phyloP scores from a whole-genome alignment of 2,329 filamentous ascomycete genomes.

The Parastagonospora nodorum region DNA sequence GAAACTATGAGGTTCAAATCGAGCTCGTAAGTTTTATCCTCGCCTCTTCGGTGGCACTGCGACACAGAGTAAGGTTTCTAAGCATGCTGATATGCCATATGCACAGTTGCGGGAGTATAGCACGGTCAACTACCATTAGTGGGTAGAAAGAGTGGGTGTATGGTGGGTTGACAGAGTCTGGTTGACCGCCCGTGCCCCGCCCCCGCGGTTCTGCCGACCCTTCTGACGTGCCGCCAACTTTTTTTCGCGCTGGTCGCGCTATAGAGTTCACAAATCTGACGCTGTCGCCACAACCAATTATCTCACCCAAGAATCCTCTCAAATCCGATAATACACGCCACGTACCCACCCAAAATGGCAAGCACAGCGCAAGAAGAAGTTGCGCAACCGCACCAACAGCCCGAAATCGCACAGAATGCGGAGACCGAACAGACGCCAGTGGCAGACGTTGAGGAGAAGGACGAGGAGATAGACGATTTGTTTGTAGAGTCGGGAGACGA shows the following conservation, averaged over 20 bases:
- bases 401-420: conserved; percentile 2
- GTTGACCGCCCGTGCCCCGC: conserved; percentile 1
- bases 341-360: conserved; percentile 11
- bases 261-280: background rate
- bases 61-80: too few species aligned
- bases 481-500: conserved; percentile 58
- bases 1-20: too few species aligned
- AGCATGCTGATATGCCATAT: too few species aligned
- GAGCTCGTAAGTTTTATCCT: too few species aligned
- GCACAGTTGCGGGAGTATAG: too few species aligned
- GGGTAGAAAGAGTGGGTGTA: background rate
- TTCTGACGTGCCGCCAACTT: background rate
- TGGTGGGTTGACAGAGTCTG: background rate
- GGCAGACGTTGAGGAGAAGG: conserved; percentile 51
- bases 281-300: background rate
- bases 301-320: too few species aligned
- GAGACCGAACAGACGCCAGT: conserved; percentile 7
- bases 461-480: conserved; percentile 68
- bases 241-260: background rate
- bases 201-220: background rate
- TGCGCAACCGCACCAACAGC: conserved; percentile 9
- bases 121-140: too few species aligned
- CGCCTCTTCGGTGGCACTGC: too few species aligned
- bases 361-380: conserved; percentile 7
- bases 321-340: too few species aligned